phyloP scores from a whole-genome alignment of 148 eudicot genomes.

The Cornus suecica region DNA sequence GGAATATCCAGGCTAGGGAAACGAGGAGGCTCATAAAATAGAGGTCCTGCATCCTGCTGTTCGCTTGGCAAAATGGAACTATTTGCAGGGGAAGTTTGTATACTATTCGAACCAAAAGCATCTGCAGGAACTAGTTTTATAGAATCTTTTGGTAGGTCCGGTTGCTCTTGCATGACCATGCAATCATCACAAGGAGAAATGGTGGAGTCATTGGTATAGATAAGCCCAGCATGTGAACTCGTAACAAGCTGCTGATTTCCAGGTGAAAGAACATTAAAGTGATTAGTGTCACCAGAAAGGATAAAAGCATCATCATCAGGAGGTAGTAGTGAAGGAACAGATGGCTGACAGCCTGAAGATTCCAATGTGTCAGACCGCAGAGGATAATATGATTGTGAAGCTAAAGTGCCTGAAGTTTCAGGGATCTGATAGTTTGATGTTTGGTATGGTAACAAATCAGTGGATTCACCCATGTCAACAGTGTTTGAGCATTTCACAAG shows the following conservation, averaged over 20 bases:
- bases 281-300: constrained; percentile 24
- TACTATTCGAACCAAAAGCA: constrained; percentile 41
- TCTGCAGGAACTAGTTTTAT: constrained; percentile 48
- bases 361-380: constrained; percentile 28
- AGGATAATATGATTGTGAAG: constrained; percentile 23
- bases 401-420: constrained; percentile 26
- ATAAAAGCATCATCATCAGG: constrained; percentile 25
- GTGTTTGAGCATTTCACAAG: constrained; percentile 21
- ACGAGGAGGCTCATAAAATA: constrained; percentile 88
- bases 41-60: constrained; percentile 51
- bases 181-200: constrained; percentile 27
- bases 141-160: constrained; percentile 25
- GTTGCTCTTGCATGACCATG: constrained; percentile 31
- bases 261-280: constrained; percentile 29
- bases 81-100: constrained; percentile 27
- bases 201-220: constrained; percentile 22
- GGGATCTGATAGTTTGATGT: constrained; percentile 42
- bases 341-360: constrained; percentile 34
- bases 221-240: constrained; percentile 30
- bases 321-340: constrained; percentile 28
- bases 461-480: constrained; percentile 29
- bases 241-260: constrained; percentile 32
- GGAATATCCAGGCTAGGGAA: constrained; percentile 89
- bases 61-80: constrained; percentile 18
- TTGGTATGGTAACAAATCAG: constrained; percentile 31